Conservation (phyloP, 345 rosid species). For the Geranium brycei region DNA sequence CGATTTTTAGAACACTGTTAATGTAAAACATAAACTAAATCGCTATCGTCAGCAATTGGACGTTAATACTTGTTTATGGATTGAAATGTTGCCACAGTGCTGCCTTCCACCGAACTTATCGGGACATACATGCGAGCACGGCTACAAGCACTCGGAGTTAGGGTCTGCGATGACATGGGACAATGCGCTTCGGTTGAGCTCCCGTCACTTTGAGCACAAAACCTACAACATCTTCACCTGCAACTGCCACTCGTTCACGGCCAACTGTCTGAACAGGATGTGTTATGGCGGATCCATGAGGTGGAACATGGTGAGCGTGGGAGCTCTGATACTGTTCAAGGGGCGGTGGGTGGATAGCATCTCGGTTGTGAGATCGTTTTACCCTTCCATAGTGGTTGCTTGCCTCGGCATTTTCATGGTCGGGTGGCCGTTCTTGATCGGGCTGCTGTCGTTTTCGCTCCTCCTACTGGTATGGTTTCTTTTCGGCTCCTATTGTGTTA, state of each 20-base stretch:
- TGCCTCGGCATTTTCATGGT: constrained; percentile 38
- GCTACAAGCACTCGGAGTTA: constrained; percentile 53
- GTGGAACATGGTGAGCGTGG: constrained; percentile 85
- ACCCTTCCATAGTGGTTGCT: constrained; percentile 53
- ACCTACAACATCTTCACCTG: constrained; percentile 87
- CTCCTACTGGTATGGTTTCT: constrained; percentile 65
- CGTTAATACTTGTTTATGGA: constrained; percentile 16
- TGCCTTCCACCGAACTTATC: constrained; percentile 64
- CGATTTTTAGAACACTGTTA: too few relatives aligned
- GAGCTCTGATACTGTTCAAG: constrained; percentile 37
- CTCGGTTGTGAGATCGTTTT: constrained; percentile 58
- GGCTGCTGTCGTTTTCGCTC: constrained; percentile 45
- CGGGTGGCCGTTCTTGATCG: constrained; percentile 81
- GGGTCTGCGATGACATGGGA: constrained; percentile 81
- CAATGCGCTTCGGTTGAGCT: constrained; percentile 42
- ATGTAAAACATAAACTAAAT: too few relatives aligned
- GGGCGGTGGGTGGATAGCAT: constrained; percentile 56
- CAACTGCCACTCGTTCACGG: constrained; percentile 78
- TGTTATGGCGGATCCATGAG: constrained; percentile 59
- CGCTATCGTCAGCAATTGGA: background rate
- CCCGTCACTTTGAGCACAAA: constrained; percentile 51
- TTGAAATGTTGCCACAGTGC: constrained; percentile 37
- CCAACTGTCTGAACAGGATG: constrained; percentile 64
- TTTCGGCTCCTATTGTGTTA: constrained; percentile 49
- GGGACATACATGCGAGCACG: constrained; percentile 70